Percentiles rank a stretch among this genome's conserved stretches.
Evolutionary conservation across 2,329 filamentous ascomycete species (phyloP).

Genomic region (Aspergillus sp.): DNA sequence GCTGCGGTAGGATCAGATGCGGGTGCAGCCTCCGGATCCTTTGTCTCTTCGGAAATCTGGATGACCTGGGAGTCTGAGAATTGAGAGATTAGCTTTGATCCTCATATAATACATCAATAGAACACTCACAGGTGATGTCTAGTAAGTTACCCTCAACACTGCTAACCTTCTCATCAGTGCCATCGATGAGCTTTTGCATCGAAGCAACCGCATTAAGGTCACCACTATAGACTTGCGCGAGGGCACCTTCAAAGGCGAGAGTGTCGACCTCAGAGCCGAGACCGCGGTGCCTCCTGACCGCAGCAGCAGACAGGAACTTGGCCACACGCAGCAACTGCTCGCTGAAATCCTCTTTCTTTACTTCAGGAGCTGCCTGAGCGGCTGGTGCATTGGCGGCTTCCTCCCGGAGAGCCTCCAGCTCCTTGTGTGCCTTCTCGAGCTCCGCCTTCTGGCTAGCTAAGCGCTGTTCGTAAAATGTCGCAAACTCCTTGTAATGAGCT

Average conservation of each 20-base stretch:
- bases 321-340: conserved; percentile 59
- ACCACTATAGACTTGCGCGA: conserved; percentile 64
- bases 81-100: conserved; percentile 4
- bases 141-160: conserved; percentile 56
- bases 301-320: conserved; percentile 63
- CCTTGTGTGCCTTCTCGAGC: conserved; percentile 55
- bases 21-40: conserved; percentile 24
- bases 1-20: conserved; percentile 60
- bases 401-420: conserved; percentile 54
- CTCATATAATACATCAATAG: background rate
- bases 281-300: conserved; percentile 58
- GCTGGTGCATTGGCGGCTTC: conserved; percentile 50
- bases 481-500: conserved; percentile 59
- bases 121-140: conserved; percentile 57
- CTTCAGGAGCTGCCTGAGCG: conserved; percentile 48
- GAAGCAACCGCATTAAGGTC: conserved; percentile 59
- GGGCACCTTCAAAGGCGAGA: conserved; percentile 63
- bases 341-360: conserved; percentile 50
- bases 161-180: conserved; percentile 57
- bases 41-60: conserved; percentile 47
- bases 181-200: conserved; percentile 61
- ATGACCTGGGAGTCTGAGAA: conserved; percentile 55
- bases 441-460: conserved; percentile 56
- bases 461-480: conserved; percentile 58
- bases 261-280: conserved; percentile 59